phyloP scores from a whole-genome alignment of 768 basidiomycete species.

The Tylopilus plumbeoviolaceoides region DNA sequence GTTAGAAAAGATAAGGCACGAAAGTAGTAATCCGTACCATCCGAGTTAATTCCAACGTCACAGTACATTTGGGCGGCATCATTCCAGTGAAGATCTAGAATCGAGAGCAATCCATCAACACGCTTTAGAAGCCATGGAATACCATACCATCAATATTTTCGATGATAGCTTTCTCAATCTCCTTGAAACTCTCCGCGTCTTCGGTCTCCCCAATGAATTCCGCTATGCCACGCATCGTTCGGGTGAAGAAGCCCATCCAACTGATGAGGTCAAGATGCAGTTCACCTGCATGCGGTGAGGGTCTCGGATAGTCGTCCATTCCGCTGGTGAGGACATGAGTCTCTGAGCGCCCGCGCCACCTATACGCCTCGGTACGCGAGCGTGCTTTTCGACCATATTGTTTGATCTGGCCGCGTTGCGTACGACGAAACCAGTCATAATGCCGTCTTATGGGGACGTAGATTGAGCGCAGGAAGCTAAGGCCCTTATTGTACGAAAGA shows the following conservation, averaged over 20 bases:
- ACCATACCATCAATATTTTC: slow-evolving; percentile 77
- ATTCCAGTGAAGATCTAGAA: slow-evolving; percentile 86
- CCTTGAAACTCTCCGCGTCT: slow-evolving; percentile 70
- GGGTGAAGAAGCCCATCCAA: slow-evolving; percentile 95
- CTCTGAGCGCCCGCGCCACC: slow-evolving; percentile 89
- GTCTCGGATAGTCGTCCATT: slow-evolving; percentile 95
- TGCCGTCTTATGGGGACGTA: slow-evolving; percentile 84
- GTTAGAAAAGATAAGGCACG: slow-evolving; percentile 1
- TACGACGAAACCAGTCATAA: slow-evolving; percentile 94
- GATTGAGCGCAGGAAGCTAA: slow-evolving; percentile 70
- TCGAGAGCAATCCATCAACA: not conserved
- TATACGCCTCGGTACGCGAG: slow-evolving; percentile 88
- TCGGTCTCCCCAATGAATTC: slow-evolving; percentile 84
- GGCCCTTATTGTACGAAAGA: slow-evolving; percentile 56
- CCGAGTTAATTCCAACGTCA: slow-evolving; percentile 78
- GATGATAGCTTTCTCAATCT: slow-evolving; percentile 77
- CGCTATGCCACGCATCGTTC: slow-evolving; percentile 90
- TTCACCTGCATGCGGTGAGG: slow-evolving; percentile 85
- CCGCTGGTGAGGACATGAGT: slow-evolving; percentile 90
- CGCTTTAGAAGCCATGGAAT: not conserved
- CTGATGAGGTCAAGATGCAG: slow-evolving; percentile 90
- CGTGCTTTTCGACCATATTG: slow-evolving; percentile 81
- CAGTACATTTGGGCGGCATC: slow-evolving; percentile 91
- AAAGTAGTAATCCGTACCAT: slow-evolving; percentile 50
- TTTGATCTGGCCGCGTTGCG: slow-evolving; percentile 91